Evolutionary conservation across 495 filamentous ascomycete species (phyloP).

Genomic region (Penicillium arizonense): DNA sequence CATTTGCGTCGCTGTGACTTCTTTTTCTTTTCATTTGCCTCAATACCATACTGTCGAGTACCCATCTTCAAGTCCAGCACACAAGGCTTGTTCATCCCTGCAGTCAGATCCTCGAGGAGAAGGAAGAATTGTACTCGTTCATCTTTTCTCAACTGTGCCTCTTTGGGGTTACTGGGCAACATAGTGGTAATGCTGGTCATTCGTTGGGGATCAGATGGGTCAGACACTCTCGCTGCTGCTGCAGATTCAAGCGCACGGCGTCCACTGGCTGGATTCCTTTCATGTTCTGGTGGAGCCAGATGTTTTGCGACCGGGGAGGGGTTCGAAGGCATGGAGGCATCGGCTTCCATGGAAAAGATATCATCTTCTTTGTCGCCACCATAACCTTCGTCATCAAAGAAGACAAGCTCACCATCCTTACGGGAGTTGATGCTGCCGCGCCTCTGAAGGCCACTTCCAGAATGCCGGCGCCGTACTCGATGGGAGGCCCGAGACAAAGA

Average conservation of each 20-base stretch:
- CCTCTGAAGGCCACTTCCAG: slow-evolving; percentile 72
- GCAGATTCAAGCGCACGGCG: neutral
- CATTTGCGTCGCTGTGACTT: slow-evolving; percentile 92
- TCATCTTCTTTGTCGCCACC: slow-evolving; percentile 75
- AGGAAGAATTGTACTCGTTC: slow-evolving; percentile 89
- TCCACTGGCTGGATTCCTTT: slow-evolving; percentile 3
- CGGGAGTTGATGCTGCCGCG: slow-evolving; percentile 58
- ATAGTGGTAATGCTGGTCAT: slow-evolving; percentile 18
- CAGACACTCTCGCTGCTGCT: slow-evolving; percentile 1
- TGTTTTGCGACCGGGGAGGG: neutral
- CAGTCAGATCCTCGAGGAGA: slow-evolving; percentile 92
- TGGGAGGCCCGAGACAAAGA: slow-evolving; percentile 29
- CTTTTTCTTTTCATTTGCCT: slow-evolving; percentile 87
- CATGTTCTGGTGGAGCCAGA: slow-evolving; percentile 3
- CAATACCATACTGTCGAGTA: slow-evolving; percentile 96
- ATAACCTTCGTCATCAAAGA: slow-evolving; percentile 84
- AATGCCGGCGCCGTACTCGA: slow-evolving; percentile 62
- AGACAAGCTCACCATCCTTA: slow-evolving; percentile 70
- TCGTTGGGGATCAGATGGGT: slow-evolving; percentile 1
- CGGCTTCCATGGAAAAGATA: slow-evolving; percentile 70
- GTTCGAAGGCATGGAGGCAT: slow-evolving; percentile 26
- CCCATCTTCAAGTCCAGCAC: slow-evolving; percentile 99
- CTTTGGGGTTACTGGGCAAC: slow-evolving; percentile 70
- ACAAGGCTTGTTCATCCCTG: slow-evolving; percentile 93
- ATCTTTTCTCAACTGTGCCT: slow-evolving; percentile 68